Evolutionary conservation across 2,329 filamentous ascomycete genomes (phyloP).

Genomic region (Beauveria rudraprayagi): DNA sequence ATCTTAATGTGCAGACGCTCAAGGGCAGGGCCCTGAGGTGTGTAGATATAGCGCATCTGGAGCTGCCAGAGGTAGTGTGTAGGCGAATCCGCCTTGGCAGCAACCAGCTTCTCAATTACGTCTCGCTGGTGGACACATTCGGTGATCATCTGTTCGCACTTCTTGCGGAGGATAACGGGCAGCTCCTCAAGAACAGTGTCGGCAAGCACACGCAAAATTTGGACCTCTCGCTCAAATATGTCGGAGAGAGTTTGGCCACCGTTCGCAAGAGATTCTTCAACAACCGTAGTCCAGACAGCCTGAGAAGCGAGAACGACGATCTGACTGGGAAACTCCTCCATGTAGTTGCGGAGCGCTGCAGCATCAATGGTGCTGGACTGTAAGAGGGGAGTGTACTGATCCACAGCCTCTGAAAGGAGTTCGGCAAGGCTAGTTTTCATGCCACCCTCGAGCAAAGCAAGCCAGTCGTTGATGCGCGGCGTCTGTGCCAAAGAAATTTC

Average conservation of each 20-base stretch:
- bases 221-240: conserved; percentile 75
- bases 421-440: conserved; percentile 95
- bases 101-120: conserved; percentile 77
- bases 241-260: conserved; percentile 62
- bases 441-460: conserved; percentile 81
- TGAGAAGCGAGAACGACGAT: conserved; percentile 93
- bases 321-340: conserved; percentile 80
- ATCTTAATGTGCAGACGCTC: conserved; percentile 86
- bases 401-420: conserved; percentile 76
- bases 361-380: conserved; percentile 61
- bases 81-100: conserved; percentile 63
- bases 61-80: conserved; percentile 88
- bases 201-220: conserved; percentile 77
- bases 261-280: conserved; percentile 66
- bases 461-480: conserved; percentile 97
- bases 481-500: conserved; percentile 89
- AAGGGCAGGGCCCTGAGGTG: conserved; percentile 68
- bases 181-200: conserved; percentile 85
- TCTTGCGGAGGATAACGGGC: conserved; percentile 79
- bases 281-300: conserved; percentile 83
- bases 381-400: conserved; percentile 74
- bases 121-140: conserved; percentile 98
- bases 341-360: conserved; percentile 67
- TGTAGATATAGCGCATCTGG: conserved; percentile 95
- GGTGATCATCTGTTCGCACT: conserved; percentile 97